Conservation (phyloP, 805 yeast species). For the Grigorovia yakushimaensis region DNA sequence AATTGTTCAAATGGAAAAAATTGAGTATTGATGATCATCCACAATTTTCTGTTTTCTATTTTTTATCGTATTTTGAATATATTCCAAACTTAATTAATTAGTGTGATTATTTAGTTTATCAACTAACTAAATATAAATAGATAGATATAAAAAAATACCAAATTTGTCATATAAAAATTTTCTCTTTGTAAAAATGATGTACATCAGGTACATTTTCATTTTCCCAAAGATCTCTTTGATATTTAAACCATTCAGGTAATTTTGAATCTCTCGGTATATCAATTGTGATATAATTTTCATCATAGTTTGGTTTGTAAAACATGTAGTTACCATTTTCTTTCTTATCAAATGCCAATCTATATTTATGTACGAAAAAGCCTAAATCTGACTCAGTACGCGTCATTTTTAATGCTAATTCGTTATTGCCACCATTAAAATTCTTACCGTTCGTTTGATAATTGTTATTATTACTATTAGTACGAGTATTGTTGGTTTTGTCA, state of each 20-base stretch:
- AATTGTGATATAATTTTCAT: slow-evolving; percentile 28
- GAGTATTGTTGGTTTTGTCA: not conserved
- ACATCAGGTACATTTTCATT: slow-evolving; percentile 29
- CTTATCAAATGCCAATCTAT: slow-evolving; percentile 25
- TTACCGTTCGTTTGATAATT: not conserved
- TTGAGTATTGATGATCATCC: too few relatives aligned
- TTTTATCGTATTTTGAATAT: too few relatives aligned
- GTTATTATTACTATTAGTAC: not conserved
- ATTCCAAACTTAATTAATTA: not conserved
- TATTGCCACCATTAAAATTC: not conserved
- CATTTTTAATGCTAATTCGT: not conserved
- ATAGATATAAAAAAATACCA: not conserved
- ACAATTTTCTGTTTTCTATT: too few relatives aligned
- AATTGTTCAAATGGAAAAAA: too few relatives aligned
- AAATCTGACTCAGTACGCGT: slow-evolving; percentile 16
- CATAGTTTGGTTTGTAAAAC: slow-evolving; percentile 29
- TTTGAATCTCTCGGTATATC: slow-evolving; percentile 51
- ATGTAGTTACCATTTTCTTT: slow-evolving; percentile 24
- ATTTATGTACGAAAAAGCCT: slow-evolving; percentile 28
- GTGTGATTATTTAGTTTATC: too few relatives aligned
- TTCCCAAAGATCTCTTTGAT: slow-evolving; percentile 62
- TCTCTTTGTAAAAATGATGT: slow-evolving; percentile 28
- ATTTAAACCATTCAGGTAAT: slow-evolving; percentile 69
- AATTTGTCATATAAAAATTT: slow-evolving; percentile 15
- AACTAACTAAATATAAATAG: not conserved